Base-by-base conservation (phyloP, 2,329 filamentous ascomycete species). In the Mycogone perniciosa region DNA sequence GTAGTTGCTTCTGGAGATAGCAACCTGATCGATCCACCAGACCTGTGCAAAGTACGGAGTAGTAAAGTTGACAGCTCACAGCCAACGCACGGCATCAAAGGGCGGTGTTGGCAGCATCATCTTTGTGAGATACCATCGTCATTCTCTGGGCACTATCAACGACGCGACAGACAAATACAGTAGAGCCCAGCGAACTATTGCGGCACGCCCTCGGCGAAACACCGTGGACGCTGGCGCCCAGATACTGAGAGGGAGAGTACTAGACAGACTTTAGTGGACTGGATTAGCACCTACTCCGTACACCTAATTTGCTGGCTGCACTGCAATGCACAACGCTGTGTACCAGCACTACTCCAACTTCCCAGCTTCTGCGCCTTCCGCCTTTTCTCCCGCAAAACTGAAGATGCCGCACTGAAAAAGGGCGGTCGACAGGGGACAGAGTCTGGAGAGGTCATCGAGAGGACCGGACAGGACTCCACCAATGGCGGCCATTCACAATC, bases 311-410 rank as follows among this genome's bases (percentile, higher is more conserved):
- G 20, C 20, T 20, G 2, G 20, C 20, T 20, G 20, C 20, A 20
- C 20, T 20, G 20, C 20, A 20, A 20, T 20, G 20, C 20, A 20
- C 20, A 20, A 20, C 20, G 20, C 20, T 20, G 20, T 20, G 20
- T 20, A 38, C 11, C 35, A 38, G 35, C 35, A 9, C n/a, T 38
- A 42, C 40, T 20, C 20, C 20, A 20, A 20, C 20, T 20, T 20
- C 20, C 20, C 20, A 20, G 20, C 20, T 20, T 20, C 20, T 20
- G 20, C 20, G 20, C 20, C 3, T 50, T 46, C 55, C 55, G 55
- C 55, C 55, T 53, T 57, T 57, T 57, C 55, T 50, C 51, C 55
- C 48, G 55, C 55, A 50, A 57, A 54, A 51, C 26, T 37, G 49
- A 44, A 46, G 48, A 46, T 51, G 31, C 42, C 46, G 45, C 53